Base-by-base conservation (phyloP, 352 stramenopile species). In the Plasmopara muralis region DNA sequence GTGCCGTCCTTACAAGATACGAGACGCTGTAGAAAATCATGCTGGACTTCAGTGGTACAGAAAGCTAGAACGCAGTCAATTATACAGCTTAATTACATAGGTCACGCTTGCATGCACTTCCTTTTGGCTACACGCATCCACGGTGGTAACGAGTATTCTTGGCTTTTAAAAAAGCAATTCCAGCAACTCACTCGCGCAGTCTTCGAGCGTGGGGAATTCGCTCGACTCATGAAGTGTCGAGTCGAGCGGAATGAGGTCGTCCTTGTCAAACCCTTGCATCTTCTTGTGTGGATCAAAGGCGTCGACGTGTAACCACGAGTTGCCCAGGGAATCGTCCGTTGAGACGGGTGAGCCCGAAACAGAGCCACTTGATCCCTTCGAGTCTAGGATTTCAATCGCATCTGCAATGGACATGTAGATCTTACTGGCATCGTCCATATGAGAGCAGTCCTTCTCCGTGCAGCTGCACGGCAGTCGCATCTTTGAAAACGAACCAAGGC, bases 141-240 rank as follows among this genome's bases (percentile, higher is more conserved):
- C 42, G 31, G n/a, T 50, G 43, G 14, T 35, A 35, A 12, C 10
- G 31, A 46, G 34, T 30, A 18, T 42, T 3, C 9, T 40, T 18
- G 2, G 41, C 10, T 35, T 28, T 72, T 51, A 79, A 49, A 83
- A 85, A 34, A 88, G 71, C 57, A 88, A 57, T 16, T 88, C 77
- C 53, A 85, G 70, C 30, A 88, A 63, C 47, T 78, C 76, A 30
- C 73, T 77, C 34, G 72, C 77, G 43, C 74, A 87, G 47, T 84
- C 77, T 34, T 88, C 72, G 1, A 88, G 65, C 16, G 68, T 80
- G 30, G 77, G 77, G 13, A 66, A 73, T 18, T 74, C 62, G 30
- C 62, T 71, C 43, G 68, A 68, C 35, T 82, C 76, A 43, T 68
- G 72, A 25, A 42, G 53, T 49, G 58, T 14, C 38, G 61, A 57